Evolutionary conservation across 78 protist genomes (phyloP).

Genomic region (Chrysochromulina tobinii): DNA sequence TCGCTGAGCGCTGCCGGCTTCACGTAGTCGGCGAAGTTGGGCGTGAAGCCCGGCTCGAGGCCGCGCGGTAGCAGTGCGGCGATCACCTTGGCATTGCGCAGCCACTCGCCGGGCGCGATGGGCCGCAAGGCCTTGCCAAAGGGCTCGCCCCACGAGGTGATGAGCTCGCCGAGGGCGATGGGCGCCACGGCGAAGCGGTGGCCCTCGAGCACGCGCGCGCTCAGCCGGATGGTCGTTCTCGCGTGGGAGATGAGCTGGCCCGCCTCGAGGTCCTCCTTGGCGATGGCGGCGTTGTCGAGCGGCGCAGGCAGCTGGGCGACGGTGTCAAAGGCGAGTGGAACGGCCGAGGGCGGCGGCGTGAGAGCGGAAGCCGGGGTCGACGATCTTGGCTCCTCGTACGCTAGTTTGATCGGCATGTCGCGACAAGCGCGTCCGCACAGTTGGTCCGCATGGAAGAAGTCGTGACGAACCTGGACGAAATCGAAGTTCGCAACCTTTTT

Average conservation of each 20-base stretch:
- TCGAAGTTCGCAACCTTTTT: too few relatives aligned
- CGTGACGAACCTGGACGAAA: too few relatives aligned
- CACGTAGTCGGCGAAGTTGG: slow-evolving; percentile 8
- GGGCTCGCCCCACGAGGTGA: slow-evolving; percentile 28
- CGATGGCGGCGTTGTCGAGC: slow-evolving; percentile 20
- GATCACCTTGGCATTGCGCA: not conserved
- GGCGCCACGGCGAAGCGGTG: slow-evolving; percentile 23
- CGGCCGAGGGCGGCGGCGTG: not conserved
- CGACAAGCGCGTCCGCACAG: too few relatives aligned
- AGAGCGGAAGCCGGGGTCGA: too few relatives aligned
- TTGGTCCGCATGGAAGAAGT: too few relatives aligned
- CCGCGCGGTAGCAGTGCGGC: not conserved
- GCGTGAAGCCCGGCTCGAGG: not conserved
- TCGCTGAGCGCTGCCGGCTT: not conserved
- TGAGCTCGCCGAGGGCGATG: not conserved
- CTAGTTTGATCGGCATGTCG: too few relatives aligned
- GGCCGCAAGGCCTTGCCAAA: slow-evolving; percentile 14
- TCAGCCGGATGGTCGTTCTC: not conserved
- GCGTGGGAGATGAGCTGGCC: not conserved
- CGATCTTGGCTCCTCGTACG: too few relatives aligned
- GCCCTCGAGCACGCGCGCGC: slow-evolving; percentile 6
- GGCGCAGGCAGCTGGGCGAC: slow-evolving; percentile 14
- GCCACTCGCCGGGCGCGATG: slow-evolving; percentile 19
- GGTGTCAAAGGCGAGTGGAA: not conserved
- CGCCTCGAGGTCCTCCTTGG: not conserved